phyloP scores from a whole-genome alignment of 768 basidiomycete species.

The Lepiota brunneoincarnata region DNA sequence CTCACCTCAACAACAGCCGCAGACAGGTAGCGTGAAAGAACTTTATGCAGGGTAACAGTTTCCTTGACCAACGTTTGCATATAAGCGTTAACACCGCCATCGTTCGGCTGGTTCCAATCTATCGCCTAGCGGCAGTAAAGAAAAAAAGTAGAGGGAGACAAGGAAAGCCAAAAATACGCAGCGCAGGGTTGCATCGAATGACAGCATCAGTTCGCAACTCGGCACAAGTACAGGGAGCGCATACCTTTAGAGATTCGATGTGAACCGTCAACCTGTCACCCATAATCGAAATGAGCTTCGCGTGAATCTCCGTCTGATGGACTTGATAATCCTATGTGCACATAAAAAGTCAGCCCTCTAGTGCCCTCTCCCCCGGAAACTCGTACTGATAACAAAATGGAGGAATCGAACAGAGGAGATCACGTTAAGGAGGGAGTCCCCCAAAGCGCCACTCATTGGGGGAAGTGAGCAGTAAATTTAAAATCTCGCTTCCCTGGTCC shows the following conservation, averaged over 20 bases:
- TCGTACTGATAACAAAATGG: not conserved
- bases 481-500: not conserved
- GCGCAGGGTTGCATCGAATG: not conserved
- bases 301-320: slow-evolving; percentile 98
- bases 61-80: slow-evolving; percentile 94
- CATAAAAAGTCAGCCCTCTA: not conserved
- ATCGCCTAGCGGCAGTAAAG: slow-evolving; percentile 48
- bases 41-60: slow-evolving; percentile 93
- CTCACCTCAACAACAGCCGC: slow-evolving; percentile 79
- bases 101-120: slow-evolving; percentile 69
- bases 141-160: not conserved
- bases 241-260: slow-evolving; percentile 76
- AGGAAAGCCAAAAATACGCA: slow-evolving; percentile 3
- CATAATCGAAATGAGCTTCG: slow-evolving; percentile 98
- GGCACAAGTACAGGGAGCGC: slow-evolving; percentile 3
- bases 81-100: slow-evolving; percentile 75
- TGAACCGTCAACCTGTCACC: slow-evolving; percentile 88
- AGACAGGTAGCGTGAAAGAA: slow-evolving; percentile 87
- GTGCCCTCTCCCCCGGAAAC: not conserved
- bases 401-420: not conserved
- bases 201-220: slow-evolving; percentile 2
- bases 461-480: too few species aligned
- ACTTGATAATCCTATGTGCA: slow-evolving; percentile 87
- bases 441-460: not conserved
- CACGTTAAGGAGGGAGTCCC: not conserved